Base-by-base conservation (phyloP, 768 basidiomycete species). In the Nidularia pulvinata region DNA sequence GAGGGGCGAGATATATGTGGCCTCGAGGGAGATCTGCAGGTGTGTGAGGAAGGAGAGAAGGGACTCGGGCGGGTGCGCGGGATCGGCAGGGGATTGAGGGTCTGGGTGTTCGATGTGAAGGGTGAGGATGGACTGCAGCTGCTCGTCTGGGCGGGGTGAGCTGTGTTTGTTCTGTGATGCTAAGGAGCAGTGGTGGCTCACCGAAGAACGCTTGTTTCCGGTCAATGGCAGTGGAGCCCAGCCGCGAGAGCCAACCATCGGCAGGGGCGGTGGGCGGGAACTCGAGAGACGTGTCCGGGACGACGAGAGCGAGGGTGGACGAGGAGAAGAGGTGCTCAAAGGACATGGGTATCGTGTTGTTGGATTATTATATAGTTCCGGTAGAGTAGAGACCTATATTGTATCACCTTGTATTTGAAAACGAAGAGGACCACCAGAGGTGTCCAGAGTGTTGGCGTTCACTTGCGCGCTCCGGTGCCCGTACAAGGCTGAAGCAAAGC, bases 11-110 rank as follows among this genome's bases (percentile, higher is more conserved):
- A 91, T 89, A 62, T 93, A 95, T 2, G 84, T 85, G 1, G 91
- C 90, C 52, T 93, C 92, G 46, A 93, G 77, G 6, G 91, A 84
- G 13, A 93, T 75, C 69, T 95, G 88, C 6, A 89, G 68, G 65
- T 88, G 87, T 2, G 83, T 69, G 42, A 93, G 73, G 61, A 90
- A 84, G 5, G 81, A 68, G 6, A 89, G 72, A 32, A 92, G 70
- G 22, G 65, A 56, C 44, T 71, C 66, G n/a, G 78, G 78, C 4
- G 79, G 78, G 37, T 72, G 62, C 4, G 62, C 59, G 4, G 76
- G 69, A 48, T 75, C 70, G 42, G 62, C 65, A 10, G 72, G 66
- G 7, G 57, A 51, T n/a, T 69, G 64, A 7, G 72, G 62, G 0
- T 71, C 61, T 19, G 87, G 84, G 59, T 91, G 78, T 61, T 89